Evolutionary conservation across 352 stramenopile genomes (phyloP).

Genomic region (Globisporangium cystogenes): DNA sequence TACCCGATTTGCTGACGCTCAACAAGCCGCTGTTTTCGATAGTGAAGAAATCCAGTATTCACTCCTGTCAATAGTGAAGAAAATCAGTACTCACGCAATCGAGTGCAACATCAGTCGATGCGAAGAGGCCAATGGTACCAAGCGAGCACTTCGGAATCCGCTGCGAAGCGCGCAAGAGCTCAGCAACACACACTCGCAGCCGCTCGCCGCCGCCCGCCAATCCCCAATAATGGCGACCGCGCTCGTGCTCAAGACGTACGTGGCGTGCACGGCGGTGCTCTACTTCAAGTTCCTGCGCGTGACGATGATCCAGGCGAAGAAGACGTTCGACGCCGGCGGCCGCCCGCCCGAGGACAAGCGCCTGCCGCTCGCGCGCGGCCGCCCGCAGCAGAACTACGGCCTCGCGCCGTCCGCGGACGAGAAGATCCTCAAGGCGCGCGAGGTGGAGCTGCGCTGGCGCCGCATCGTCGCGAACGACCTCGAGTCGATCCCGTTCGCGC

Average conservation of each 20-base stretch:
- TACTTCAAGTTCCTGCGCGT: conserved; percentile 71
- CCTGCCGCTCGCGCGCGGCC: conserved; percentile 19
- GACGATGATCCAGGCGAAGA: conserved; percentile 42
- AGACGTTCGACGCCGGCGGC: conserved; percentile 46
- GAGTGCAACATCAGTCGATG: not conserved
- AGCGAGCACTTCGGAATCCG: not conserved
- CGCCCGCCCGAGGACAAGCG: conserved; percentile 46
- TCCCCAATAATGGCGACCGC: conserved; percentile 3
- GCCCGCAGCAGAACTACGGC: conserved; percentile 31
- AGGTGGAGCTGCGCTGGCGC: conserved; percentile 38
- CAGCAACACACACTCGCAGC: too few relatives aligned
- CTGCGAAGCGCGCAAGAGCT: not conserved
- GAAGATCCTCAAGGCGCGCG: conserved; percentile 23
- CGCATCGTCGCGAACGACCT: conserved; percentile 56
- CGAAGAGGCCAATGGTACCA: too few relatives aligned
- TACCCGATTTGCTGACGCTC: not conserved
- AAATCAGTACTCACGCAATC: not conserved
- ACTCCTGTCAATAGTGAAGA: too few relatives aligned
- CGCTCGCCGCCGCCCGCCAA: too few relatives aligned
- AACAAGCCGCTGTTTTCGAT: not conserved
- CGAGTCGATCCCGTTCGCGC: conserved; percentile 52
- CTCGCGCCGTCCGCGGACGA: conserved; percentile 23
- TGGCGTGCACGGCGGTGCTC: conserved; percentile 47
- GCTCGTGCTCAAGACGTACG: conserved; percentile 41
- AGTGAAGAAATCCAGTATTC: not conserved